phyloP scores from a whole-genome alignment of 257 asterid species.

The Solanum chmielewskii region DNA sequence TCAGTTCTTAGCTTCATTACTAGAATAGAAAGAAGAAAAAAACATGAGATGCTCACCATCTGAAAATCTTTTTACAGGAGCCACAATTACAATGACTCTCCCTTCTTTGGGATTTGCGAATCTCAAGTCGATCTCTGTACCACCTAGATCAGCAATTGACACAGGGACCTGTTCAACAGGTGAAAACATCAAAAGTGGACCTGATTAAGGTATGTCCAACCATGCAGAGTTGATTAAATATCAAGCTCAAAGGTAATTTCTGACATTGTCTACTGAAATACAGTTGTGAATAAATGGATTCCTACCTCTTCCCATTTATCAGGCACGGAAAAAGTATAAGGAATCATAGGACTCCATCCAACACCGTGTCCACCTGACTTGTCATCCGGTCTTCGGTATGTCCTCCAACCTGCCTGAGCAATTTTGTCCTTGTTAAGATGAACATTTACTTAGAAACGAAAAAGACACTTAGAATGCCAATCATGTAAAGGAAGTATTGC shows the following conservation, averaged over 20 bases:
- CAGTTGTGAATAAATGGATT: background rate
- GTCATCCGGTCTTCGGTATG: constrained; percentile 85
- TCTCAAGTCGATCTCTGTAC: constrained; percentile 94
- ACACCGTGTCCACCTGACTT: constrained; percentile 97
- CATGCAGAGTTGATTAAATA: background rate
- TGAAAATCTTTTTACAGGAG: constrained; percentile 81
- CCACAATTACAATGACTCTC: constrained; percentile 66
- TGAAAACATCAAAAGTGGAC: background rate
- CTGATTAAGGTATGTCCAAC: background rate
- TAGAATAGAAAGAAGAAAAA: background rate
- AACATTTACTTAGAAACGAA: constrained; percentile 4
- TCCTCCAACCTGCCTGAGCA: constrained; percentile 99
- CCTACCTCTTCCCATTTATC: constrained; percentile 75
- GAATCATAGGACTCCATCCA: constrained; percentile 97
- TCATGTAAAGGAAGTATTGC: background rate
- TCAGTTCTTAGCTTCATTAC: background rate
- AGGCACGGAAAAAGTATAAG: constrained; percentile 76
- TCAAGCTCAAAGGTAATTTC: background rate
- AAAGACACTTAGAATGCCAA: background rate
- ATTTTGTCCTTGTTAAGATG: constrained; percentile 24
- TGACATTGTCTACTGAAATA: background rate
- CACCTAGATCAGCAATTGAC: constrained; percentile 93
- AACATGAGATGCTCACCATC: constrained; percentile 38
- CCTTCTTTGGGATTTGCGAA: constrained; percentile 80
- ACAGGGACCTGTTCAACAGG: constrained; percentile 66